Conservation (phyloP, 2,329 filamentous ascomycete species). For the Penicillium sclerotigenum region DNA sequence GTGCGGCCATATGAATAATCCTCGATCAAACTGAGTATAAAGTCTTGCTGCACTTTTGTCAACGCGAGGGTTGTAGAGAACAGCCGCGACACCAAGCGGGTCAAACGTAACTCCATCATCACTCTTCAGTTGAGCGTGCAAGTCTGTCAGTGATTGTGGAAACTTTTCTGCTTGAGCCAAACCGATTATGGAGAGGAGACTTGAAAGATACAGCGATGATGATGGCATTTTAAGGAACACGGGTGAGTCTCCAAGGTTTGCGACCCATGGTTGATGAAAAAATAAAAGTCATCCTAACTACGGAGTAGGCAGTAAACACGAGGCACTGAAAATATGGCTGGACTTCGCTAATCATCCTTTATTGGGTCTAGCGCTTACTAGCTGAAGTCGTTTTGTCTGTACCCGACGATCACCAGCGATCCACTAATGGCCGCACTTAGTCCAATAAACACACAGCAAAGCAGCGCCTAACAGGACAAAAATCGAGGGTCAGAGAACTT, state of each 20-base stretch:
- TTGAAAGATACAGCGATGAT: not conserved
- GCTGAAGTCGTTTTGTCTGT: not conserved
- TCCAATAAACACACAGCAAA: not conserved
- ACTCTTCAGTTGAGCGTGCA: not conserved
- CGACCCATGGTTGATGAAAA: not conserved
- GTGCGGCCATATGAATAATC: conserved; percentile 32
- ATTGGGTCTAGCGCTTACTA: not conserved
- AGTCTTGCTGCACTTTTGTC: conserved; percentile 30
- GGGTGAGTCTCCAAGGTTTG: not conserved
- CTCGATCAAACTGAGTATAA: conserved; percentile 30
- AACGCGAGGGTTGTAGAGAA: conserved; percentile 32
- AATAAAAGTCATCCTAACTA: not conserved
- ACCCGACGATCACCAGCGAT: not conserved
- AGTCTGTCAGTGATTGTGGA: not conserved
- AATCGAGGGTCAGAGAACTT: no score
- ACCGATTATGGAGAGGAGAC: not conserved
- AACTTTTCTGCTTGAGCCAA: not conserved
- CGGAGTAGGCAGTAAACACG: not conserved
- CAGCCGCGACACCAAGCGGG: conserved; percentile 34
- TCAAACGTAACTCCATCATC: conserved; percentile 29
- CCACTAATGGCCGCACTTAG: not conserved
- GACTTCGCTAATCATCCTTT: not conserved
- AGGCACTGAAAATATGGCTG: not conserved
- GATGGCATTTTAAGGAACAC: not conserved
- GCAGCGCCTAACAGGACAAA: no score